Evolutionary conservation across 1,139 yeast species (phyloP).

Genomic region (Blastobotrys capitulatus): DNA sequence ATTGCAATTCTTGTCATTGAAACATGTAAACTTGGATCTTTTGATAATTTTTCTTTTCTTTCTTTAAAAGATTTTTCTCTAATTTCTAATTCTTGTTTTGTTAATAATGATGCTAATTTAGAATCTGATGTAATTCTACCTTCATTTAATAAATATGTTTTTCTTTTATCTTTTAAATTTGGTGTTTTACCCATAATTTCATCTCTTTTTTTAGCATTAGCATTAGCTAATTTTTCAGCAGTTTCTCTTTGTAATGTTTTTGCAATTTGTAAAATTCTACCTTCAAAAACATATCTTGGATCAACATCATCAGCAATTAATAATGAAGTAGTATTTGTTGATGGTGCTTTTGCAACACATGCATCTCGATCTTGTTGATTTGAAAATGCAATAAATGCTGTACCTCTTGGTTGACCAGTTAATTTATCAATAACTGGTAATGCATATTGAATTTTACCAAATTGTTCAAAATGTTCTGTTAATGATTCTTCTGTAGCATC

Average conservation of each 20-base stretch:
- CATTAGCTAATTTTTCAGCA: constrained; percentile 72
- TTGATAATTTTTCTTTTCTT: constrained; percentile 84
- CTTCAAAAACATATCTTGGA: constrained; percentile 85
- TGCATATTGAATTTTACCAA: constrained; percentile 90
- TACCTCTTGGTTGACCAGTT: constrained; percentile 85
- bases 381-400: constrained; percentile 88
- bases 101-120: constrained; percentile 63
- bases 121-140: constrained; percentile 85
- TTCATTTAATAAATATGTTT: constrained; percentile 80
- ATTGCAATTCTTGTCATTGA: constrained; percentile 92
- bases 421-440: constrained; percentile 84
- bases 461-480: constrained; percentile 68
- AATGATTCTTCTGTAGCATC: constrained; percentile 82
- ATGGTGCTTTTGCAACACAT: constrained; percentile 77
- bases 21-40: constrained; percentile 84
- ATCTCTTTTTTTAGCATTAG: constrained; percentile 66
- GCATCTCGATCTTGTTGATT: constrained; percentile 55
- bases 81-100: constrained; percentile 73
- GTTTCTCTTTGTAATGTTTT: constrained; percentile 84
- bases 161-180: constrained; percentile 70
- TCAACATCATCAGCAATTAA: constrained; percentile 89
- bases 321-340: constrained; percentile 60
- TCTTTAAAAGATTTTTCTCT: constrained; percentile 83
- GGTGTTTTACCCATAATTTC: constrained; percentile 69
- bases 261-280: constrained; percentile 77